Evolutionary conservation across 371 early-diverging fungal species (phyloP).

Genomic region (Saksenaea vasiformis): DNA sequence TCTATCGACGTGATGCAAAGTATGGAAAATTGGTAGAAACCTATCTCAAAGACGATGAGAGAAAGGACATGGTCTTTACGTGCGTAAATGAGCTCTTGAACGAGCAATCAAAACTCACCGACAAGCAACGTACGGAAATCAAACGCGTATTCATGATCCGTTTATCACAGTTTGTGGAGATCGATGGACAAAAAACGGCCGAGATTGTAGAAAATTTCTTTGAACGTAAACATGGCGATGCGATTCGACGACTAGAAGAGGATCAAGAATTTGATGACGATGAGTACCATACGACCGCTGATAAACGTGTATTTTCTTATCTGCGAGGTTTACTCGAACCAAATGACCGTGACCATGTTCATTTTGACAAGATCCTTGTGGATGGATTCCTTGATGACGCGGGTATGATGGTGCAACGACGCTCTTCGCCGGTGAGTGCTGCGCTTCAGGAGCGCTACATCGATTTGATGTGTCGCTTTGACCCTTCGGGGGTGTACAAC

Average conservation of each 20-base stretch:
- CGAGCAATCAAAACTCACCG: slow-evolving; percentile 46
- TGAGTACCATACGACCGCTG: slow-evolving; percentile 39
- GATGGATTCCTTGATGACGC: slow-evolving; percentile 11
- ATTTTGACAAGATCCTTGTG: slow-evolving; percentile 1
- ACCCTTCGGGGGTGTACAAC: slow-evolving; percentile 68
- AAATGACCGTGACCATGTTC: neutral
- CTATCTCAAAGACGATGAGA: slow-evolving; percentile 68
- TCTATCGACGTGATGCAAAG: slow-evolving; percentile 61
- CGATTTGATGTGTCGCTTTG: slow-evolving; percentile 68
- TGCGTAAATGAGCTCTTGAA: slow-evolving; percentile 58
- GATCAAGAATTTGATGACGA: slow-evolving; percentile 56
- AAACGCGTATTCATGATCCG: slow-evolving; percentile 62
- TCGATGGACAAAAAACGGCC: slow-evolving; percentile 69
- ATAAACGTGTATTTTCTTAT: slow-evolving; percentile 64
- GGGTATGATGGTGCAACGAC: slow-evolving; percentile 12
- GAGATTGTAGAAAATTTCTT: slow-evolving; percentile 60
- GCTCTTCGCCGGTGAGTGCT: slow-evolving; percentile 17
- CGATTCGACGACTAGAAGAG: slow-evolving; percentile 57
- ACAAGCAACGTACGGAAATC: slow-evolving; percentile 58
- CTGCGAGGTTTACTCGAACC: slow-evolving; percentile 72
- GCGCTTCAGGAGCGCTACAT: slow-evolving; percentile 69
- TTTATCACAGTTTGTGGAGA: slow-evolving; percentile 68
- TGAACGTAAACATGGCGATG: slow-evolving; percentile 62
- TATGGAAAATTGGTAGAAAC: slow-evolving; percentile 70
- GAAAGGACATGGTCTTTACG: slow-evolving; percentile 58